Conservation (phyloP, 768 basidiomycete species). For the Lepiota brunneoincarnata region DNA sequence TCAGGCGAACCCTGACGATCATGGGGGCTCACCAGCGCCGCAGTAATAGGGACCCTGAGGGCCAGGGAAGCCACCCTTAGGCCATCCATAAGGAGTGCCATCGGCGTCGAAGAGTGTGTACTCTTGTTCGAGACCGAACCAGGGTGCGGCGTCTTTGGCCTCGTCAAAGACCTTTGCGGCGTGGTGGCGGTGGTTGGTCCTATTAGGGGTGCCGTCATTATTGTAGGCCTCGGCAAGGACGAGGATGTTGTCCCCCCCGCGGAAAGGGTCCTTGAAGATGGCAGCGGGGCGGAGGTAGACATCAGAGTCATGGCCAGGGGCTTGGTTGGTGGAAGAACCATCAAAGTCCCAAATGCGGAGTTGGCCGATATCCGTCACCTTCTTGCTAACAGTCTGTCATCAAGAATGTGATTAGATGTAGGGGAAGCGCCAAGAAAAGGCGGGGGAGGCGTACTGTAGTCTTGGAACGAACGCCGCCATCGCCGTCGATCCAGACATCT, state of each 20-base stretch:
- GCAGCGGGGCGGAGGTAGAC: slow-evolving; percentile 96
- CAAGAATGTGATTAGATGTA: slow-evolving; percentile 4
- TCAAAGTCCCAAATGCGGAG: slow-evolving; percentile 99
- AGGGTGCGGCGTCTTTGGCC: slow-evolving; percentile 75
- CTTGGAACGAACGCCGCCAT: slow-evolving; percentile 93
- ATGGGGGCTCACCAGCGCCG: slow-evolving; percentile 74
- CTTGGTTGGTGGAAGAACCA: slow-evolving; percentile 96
- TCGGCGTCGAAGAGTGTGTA: slow-evolving; percentile 97
- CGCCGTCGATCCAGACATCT: slow-evolving; percentile 99
- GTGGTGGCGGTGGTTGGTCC: slow-evolving; percentile 92
- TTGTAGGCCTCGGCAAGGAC: slow-evolving; percentile 98
- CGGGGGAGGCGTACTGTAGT: slow-evolving; percentile 65
- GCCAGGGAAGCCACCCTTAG: slow-evolving; percentile 98
- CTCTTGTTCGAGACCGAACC: slow-evolving; percentile 99
- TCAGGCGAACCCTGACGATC: slow-evolving; percentile 1
- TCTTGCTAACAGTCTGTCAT: slow-evolving; percentile 77
- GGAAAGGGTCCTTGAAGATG: slow-evolving; percentile 99
- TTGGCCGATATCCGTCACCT: slow-evolving; percentile 83
- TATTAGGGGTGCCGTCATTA: slow-evolving; percentile 97
- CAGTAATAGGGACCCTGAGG: slow-evolving; percentile 99
- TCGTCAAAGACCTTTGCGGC: slow-evolving; percentile 95
- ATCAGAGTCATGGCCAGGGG: slow-evolving; percentile 93
- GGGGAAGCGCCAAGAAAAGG: slow-evolving; percentile 6
- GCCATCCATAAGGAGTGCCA: slow-evolving; percentile 92
- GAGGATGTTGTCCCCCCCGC: slow-evolving; percentile 95